Evolutionary conservation across 345 rosid genomes (phyloP), one percentile per base, ranked within the genome.

Genomic region (Brassica cretica): DNA sequence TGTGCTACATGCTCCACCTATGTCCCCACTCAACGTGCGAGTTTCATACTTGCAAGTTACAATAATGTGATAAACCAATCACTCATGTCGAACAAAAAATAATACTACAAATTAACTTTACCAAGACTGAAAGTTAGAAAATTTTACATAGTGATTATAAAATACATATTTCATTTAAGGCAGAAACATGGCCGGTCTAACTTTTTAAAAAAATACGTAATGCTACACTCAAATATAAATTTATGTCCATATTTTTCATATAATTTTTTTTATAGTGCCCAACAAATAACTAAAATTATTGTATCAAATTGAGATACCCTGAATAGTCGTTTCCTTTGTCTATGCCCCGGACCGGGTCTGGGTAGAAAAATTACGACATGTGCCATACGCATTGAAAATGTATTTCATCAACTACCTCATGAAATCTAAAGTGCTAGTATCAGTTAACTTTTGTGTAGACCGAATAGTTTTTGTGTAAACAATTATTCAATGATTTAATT

Each of bases 1-100:
- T 61, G 69, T 78, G 44, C 16, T 49, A 5, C 77, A 78, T 73
- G 72, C 68, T 66, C 73, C 77, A 39, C 12, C 19, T 49, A 60
- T 15, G 72, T 64, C 64, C 63, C 49, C 29, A 70, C 64, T 18
- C 9, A 51, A 69, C 46, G 29, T 69, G 46, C 46, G 9, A 29
- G 11, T 46, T 69, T 25, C 21, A 19, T 12, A 18, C 16, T 7
- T 1, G 10, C 12, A 63, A 21, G 24, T 21, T 21, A 21, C 24
- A 21, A 21, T 21, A 21, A 21, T 21, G 24, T 21, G 24, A 32
- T 30, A 56, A 56, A 9, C 27, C 27, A 56, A 19, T 56, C 51
- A 44, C n/a, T 21, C 11, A 44, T 44, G 46, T 8, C 51, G 51
- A 44, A 44, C 51, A 44, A 44, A 21, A 21, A 21, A 21, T 21